These are phyloP conservation scores for Barnettozyma hawaiiensis DNA, from an alignment of 1,139 yeast species.

Conservation along the genomic window DNA sequence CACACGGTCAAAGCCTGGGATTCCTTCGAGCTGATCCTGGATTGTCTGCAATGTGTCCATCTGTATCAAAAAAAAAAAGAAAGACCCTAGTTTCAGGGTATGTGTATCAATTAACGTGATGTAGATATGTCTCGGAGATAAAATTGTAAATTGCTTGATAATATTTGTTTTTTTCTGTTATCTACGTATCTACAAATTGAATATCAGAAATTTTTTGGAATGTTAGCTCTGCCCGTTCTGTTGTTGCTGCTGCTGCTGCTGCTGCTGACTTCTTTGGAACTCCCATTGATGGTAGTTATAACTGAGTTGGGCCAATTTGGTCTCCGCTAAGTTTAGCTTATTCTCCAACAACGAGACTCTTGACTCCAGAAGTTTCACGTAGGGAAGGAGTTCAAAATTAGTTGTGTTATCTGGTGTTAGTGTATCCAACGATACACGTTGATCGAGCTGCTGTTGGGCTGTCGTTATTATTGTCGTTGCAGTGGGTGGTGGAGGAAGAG, in stretches of 20 bases:
- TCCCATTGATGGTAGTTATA: slow-evolving; percentile 13
- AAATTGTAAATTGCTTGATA: too few species aligned
- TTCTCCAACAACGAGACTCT: slow-evolving; percentile 30
- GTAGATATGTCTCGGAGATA: too few species aligned
- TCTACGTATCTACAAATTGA: too few species aligned
- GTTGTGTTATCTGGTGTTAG: slow-evolving; percentile 2
- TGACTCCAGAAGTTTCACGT: slow-evolving; percentile 21
- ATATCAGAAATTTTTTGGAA: not conserved
- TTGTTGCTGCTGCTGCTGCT: not conserved
- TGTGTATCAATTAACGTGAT: too few species aligned
- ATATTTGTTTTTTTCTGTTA: too few species aligned
- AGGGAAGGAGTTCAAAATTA: slow-evolving; percentile 16
- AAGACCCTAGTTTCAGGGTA: too few species aligned
- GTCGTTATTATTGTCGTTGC: too few species aligned
- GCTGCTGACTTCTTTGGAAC: not conserved
- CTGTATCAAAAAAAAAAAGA: too few species aligned
- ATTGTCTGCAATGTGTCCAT: slow-evolving; percentile 19
- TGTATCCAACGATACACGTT: slow-evolving; percentile 3
- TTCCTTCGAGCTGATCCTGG: slow-evolving; percentile 36
- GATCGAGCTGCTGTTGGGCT: not conserved
- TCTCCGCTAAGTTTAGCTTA: slow-evolving; percentile 28
- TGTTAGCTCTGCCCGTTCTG: not conserved
- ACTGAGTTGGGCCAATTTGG: slow-evolving; percentile 31
- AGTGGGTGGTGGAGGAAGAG: too few species aligned
- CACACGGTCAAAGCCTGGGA: slow-evolving; percentile 54